Evolutionary conservation across 202 grass and related monocot genomes (phyloP).

Genomic region (Sporobolus alterniflorus): DNA sequence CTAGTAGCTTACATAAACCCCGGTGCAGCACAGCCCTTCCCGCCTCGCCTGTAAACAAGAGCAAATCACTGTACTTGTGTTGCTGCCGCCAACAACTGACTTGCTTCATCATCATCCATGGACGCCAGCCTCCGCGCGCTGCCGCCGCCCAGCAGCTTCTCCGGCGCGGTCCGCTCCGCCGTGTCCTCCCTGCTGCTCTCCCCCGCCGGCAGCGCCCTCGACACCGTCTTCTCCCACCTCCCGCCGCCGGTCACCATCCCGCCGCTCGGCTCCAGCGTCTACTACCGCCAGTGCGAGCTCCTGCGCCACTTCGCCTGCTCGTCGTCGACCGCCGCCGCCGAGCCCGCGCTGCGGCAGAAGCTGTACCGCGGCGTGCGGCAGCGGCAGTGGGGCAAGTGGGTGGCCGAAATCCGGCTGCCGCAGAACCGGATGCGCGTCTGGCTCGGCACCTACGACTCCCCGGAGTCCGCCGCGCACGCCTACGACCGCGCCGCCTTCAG

Average conservation of each 20-base stretch:
- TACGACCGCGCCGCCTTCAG: slow-evolving; percentile 87
- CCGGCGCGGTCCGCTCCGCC: slow-evolving; percentile 65
- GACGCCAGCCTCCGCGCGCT: slow-evolving; percentile 56
- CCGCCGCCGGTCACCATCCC: slow-evolving; percentile 48
- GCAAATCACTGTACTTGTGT: slow-evolving; percentile 5
- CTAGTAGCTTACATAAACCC: slow-evolving; percentile 45
- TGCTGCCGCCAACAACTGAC: not conserved
- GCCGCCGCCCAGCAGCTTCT: slow-evolving; percentile 43
- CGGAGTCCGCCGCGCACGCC: slow-evolving; percentile 82
- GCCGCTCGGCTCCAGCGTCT: slow-evolving; percentile 84
- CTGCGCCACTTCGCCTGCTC: slow-evolving; percentile 52
- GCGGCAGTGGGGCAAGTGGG: slow-evolving; percentile 98
- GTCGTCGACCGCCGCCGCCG: not conserved
- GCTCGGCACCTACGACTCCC: slow-evolving; percentile 97
- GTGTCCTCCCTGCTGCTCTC: slow-evolving; percentile 80
- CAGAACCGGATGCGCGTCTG: slow-evolving; percentile 96
- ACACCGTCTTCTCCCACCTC: slow-evolving; percentile 82
- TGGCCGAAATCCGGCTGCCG: slow-evolving; percentile 94
- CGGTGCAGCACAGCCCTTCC: not conserved
- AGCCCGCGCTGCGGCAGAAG: slow-evolving; percentile 42
- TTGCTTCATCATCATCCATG: slow-evolving; percentile 45
- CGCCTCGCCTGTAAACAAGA: slow-evolving; percentile 23
- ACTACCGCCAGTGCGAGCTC: slow-evolving; percentile 87
- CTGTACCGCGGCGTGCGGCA: slow-evolving; percentile 91
- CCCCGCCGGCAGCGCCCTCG: slow-evolving; percentile 56